Evolutionary conservation across 331 rosid species (phyloP).

Genomic region (Arachis monticola): DNA sequence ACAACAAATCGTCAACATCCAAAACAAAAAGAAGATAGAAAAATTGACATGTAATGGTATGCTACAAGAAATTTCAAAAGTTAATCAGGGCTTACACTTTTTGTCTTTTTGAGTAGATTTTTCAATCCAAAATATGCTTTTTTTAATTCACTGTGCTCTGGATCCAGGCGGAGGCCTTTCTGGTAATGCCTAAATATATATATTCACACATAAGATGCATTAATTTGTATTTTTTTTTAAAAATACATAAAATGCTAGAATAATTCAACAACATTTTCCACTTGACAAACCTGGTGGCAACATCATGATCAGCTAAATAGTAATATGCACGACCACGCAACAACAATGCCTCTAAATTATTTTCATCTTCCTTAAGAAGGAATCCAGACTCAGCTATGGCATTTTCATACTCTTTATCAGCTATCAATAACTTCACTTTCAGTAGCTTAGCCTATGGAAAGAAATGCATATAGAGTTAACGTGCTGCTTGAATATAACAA

Average conservation of each 20-base stretch:
- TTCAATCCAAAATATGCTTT: conserved; percentile 95
- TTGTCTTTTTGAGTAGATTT: conserved; percentile 88
- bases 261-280: conserved; percentile 27
- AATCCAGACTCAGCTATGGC: conserved; percentile 79
- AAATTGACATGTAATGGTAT: conserved; percentile 25
- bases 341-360: conserved; percentile 81
- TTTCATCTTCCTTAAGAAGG: conserved; percentile 92
- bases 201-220: conserved; percentile 12
- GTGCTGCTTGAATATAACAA: conserved; percentile 29
- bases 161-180: conserved; percentile 97
- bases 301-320: conserved; percentile 97
- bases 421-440: conserved; percentile 74
- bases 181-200: conserved; percentile 82
- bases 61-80: conserved; percentile 15
- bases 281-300: conserved; percentile 77
- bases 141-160: conserved; percentile 91
- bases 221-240: neutral
- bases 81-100: conserved; percentile 63
- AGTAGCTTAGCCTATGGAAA: conserved; percentile 83
- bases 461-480: conserved; percentile 35
- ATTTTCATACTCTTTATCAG: conserved; percentile 76
- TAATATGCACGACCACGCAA: conserved; percentile 95
- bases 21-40: conserved; percentile 24
- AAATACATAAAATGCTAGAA: conserved; percentile 11
- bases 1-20: conserved; percentile 34